Conservation (phyloP, 805 yeast species). For the Candida multigemmis region DNA sequence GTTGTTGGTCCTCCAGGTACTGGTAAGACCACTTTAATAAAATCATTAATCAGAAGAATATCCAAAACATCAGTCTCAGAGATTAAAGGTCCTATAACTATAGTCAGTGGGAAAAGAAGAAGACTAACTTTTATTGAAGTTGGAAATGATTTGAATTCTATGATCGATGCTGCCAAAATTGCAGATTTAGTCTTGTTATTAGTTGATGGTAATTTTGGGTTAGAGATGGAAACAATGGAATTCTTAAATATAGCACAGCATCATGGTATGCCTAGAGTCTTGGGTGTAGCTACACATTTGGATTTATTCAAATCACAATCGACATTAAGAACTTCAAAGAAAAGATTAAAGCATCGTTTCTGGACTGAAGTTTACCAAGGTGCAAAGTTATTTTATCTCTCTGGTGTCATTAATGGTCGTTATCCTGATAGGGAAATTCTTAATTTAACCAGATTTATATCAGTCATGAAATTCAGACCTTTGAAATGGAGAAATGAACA, state of each 20-base stretch:
- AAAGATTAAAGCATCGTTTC: slow-evolving; percentile 83
- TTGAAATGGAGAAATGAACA: slow-evolving; percentile 98
- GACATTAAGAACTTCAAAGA: slow-evolving; percentile 84
- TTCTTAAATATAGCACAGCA: slow-evolving; percentile 92
- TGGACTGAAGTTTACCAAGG: slow-evolving; percentile 99
- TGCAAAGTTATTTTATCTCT: slow-evolving; percentile 86
- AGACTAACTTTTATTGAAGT: slow-evolving; percentile 91
- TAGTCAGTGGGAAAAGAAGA: slow-evolving; percentile 90
- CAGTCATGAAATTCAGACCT: slow-evolving; percentile 98
- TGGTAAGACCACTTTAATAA: slow-evolving; percentile 89
- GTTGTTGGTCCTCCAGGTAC: slow-evolving; percentile 99
- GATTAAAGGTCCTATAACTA: slow-evolving; percentile 92
- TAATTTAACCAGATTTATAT: slow-evolving; percentile 83
- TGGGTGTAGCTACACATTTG: slow-evolving; percentile 92
- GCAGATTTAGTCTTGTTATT: slow-evolving; percentile 85
- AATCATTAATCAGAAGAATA: slow-evolving; percentile 78
- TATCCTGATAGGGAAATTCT: slow-evolving; percentile 95
- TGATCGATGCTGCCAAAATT: slow-evolving; percentile 93
- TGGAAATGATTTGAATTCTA: slow-evolving; percentile 83
- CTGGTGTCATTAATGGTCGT: slow-evolving; percentile 95
- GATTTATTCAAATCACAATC: slow-evolving; percentile 87
- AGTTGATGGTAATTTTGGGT: slow-evolving; percentile 95
- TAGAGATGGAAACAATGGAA: slow-evolving; percentile 99
- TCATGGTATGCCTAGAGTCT: slow-evolving; percentile 97
- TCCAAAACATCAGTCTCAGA: slow-evolving; percentile 82